phyloP scores from a whole-genome alignment of 306 rosid species.

The Clitoria ternatea region DNA sequence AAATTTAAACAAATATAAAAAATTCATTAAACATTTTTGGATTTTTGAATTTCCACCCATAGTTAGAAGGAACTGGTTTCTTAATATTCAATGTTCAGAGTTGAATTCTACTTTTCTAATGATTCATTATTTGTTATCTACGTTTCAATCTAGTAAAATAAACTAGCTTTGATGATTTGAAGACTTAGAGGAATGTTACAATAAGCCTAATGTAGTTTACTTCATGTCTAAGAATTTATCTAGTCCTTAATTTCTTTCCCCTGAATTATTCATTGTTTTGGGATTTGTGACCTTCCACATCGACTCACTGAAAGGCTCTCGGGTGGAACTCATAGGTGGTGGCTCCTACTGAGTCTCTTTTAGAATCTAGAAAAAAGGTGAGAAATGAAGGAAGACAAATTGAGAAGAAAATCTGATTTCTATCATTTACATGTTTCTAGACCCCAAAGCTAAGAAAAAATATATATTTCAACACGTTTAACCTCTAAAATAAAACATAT shows the following conservation, averaged over 20 bases:
- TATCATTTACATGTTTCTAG: too few species aligned
- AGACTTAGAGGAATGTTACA: neutral
- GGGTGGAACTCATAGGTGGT: neutral
- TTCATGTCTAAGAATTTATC: slow-evolving; percentile 25
- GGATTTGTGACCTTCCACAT: neutral
- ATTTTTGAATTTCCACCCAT: neutral
- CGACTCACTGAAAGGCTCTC: neutral
- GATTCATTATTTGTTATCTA: slow-evolving; percentile 14
- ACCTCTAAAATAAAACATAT: too few species aligned
- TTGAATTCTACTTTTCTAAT: slow-evolving; percentile 19
- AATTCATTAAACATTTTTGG: neutral
- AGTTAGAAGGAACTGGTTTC: neutral
- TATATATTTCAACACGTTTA: too few species aligned
- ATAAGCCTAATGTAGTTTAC: neutral
- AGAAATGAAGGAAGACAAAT: neutral
- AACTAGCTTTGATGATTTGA: neutral
- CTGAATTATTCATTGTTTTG: neutral
- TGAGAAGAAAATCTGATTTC: neutral
- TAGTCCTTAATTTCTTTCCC: neutral
- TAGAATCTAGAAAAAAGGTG: neutral
- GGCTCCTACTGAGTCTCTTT: slow-evolving; percentile 11
- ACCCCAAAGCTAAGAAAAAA: too few species aligned
- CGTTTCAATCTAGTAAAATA: slow-evolving; percentile 7
- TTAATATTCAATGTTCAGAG: neutral
- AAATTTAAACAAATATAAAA: too few species aligned